Evolutionary conservation across 2,329 filamentous ascomycete genomes (phyloP).

Genomic region (Aspergillus quadrilineatus): DNA sequence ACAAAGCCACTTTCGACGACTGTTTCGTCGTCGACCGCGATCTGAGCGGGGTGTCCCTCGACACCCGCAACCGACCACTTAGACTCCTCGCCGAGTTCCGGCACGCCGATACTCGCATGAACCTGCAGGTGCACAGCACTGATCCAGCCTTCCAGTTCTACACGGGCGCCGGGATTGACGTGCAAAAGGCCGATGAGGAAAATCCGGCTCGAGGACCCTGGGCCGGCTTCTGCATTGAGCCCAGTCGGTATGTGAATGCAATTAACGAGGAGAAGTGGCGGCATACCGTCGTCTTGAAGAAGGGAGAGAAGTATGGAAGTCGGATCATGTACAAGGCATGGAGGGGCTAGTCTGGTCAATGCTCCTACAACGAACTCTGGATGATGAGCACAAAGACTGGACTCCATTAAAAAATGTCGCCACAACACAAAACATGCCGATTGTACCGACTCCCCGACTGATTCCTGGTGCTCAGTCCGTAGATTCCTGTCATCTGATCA

Average conservation of each 20-base stretch:
- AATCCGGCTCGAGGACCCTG: conserved; percentile 65
- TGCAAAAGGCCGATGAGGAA: conserved; percentile 59
- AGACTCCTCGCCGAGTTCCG: conserved; percentile 67
- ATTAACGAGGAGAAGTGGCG: conserved; percentile 79
- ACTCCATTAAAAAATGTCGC: neutral
- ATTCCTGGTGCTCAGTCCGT: neutral
- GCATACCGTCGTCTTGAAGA: conserved; percentile 75
- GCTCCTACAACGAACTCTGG: neutral
- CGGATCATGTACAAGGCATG: conserved; percentile 82
- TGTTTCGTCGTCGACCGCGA: conserved; percentile 78
- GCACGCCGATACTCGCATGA: conserved; percentile 71
- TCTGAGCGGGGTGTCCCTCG: conserved; percentile 59
- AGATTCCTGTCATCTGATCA: neutral
- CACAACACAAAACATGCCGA: neutral
- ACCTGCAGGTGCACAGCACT: conserved; percentile 84
- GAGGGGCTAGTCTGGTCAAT: conserved; percentile 53
- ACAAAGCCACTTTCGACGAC: conserved; percentile 78
- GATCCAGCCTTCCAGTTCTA: conserved; percentile 98
- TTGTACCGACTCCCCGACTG: neutral
- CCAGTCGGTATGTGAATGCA: conserved; percentile 86
- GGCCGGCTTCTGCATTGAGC: conserved; percentile 88
- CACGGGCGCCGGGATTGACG: conserved; percentile 79
- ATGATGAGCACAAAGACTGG: neutral
- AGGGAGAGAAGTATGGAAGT: conserved; percentile 78
- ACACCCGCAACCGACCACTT: conserved; percentile 65